Base-by-base conservation (phyloP, 1,284 basidiomycete genomes). In the Amylostereum chailletii region DNA sequence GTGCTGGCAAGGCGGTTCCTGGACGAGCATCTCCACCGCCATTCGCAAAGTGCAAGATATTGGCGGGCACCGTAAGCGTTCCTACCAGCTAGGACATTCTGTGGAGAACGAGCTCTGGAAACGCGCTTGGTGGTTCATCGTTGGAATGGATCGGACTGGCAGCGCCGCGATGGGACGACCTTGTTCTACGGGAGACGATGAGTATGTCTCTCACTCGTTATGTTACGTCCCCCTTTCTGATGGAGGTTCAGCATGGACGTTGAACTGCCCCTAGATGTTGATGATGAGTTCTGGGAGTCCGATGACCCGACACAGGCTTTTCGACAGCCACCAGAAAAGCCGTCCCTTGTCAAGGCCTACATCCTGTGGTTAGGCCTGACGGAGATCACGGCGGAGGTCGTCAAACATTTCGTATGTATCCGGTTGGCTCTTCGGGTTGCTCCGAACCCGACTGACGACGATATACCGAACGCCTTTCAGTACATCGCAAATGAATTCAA, bases 281-380 rank as follows among this genome's bases (percentile, higher is more conserved):
- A 93, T 55, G 93, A 95, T 60, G 87, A 92, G 55, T 90, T 82
- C 58, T 92, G 87, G 89, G 77, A 81, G 57, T 61, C 69, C 47
- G 71, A 74, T 2, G 69, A 76, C 49, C 70, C 74, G 3, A 61
- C 71, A 26, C 52, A 63, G 42, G 68, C 69, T 27, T 86, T 85
- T 61, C 68, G 67, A 45, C 90, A 91, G 58, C 90, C 89, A 1
- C 58, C 65, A 5, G 77, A 70, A 4, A 72, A 76, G 51, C 81
- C 83, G n/a, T 77, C 81, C 30, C 65, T 64, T 27, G 67, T 90
- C 27, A 65, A 78, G 0, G 77, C 72, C 2, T 93, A 92, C 62
- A 81, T 79, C 52, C 74, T 76, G 37, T 72, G 78, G 59, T 72
- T 90, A 56, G 83, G 79, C 58, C 67, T 93, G 19, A 81, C 81